Percentiles rank a stretch among this genome's conserved stretches.
These are phyloP conservation scores for Rosa chinensis DNA, from an alignment of 306 rosid genomes.

Conservation along the genomic window DNA sequence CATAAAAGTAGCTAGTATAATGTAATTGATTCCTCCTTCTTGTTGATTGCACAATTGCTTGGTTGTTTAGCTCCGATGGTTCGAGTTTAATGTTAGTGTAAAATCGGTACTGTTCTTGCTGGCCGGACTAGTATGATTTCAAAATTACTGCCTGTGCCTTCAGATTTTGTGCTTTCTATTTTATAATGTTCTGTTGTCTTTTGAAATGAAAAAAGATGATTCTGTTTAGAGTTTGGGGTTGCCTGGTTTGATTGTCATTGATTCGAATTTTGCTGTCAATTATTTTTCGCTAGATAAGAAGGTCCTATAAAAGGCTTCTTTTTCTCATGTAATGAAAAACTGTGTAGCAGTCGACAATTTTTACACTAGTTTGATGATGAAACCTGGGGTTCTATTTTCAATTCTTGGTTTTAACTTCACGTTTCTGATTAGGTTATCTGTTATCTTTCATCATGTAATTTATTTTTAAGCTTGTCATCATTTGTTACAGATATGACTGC, in stretches of 20 bases:
- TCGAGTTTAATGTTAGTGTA: not conserved
- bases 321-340: not conserved
- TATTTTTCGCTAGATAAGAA: not conserved
- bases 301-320: not conserved
- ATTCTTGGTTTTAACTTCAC: not conserved
- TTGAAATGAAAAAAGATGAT: not conserved
- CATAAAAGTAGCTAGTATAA: not conserved
- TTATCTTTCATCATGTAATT: not conserved
- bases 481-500: not conserved
- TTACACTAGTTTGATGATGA: not conserved
- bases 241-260: not conserved
- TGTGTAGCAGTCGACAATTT: not conserved
- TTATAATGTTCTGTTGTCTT: conserved; percentile 4
- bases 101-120: not conserved
- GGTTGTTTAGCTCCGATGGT: not conserved
- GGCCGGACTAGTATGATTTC: not conserved
- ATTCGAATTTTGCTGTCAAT: not conserved
- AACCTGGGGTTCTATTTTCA: not conserved
- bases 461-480: not conserved
- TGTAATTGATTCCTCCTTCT: conserved; percentile 13
- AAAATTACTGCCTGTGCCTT: not conserved
- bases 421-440: not conserved
- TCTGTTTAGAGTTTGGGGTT: not conserved
- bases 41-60: not conserved
- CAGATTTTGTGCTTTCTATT: not conserved